Base-by-base conservation (phyloP, 257 asterid species). In the Solanum virginianum region DNA sequence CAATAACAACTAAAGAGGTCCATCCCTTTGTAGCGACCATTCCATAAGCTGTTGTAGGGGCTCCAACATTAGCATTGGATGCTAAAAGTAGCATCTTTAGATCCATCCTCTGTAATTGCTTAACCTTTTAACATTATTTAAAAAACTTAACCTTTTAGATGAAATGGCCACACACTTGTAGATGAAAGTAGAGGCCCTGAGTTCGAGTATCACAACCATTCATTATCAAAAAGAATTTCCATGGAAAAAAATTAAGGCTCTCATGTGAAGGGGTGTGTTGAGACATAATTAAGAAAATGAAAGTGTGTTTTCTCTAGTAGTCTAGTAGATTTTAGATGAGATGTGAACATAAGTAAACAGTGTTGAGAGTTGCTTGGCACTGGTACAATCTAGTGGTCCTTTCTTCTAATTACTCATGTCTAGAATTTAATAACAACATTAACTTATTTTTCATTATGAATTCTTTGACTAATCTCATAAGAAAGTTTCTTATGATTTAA, bases 1-100 rank as follows among this genome's bases (percentile, higher is more conserved):
- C 94, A 22, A 96, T 95, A 81, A 94, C 91, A 85, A 95, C 94
- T 89, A 93, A 85, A 29, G 94, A 89, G 55, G 81, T 71, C 98
- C 98, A 95, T 59, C 96, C 98, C 90, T 95, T 92, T 10, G 97
- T 91, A 65, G 92, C 94, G 84, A 95, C 98, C 98, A 95, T 95
- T 65, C 97, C 97, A 75, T 95, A 86, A 17, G 98, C 97, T 10
- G 98, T 95, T 43, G 98, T 95, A 17, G 98, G 98, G 62, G 98
- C 98, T 71, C 98, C 98, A 62, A 95, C 83, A 83, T 95, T 94
- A 26, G 98, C 98, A 87, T 95, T 95, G 70, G 98, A 95, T 51
- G 97, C 98, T 45, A 94, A 66, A 56, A 95, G 86, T 75, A 95
- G 13, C 59, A 90, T 88, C 84, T 89, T 95, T 82, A 39, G 86